Evolutionary conservation across 371 early-diverging fungal species (phyloP).

Genomic region (Syncephalastrum contaminatum): DNA sequence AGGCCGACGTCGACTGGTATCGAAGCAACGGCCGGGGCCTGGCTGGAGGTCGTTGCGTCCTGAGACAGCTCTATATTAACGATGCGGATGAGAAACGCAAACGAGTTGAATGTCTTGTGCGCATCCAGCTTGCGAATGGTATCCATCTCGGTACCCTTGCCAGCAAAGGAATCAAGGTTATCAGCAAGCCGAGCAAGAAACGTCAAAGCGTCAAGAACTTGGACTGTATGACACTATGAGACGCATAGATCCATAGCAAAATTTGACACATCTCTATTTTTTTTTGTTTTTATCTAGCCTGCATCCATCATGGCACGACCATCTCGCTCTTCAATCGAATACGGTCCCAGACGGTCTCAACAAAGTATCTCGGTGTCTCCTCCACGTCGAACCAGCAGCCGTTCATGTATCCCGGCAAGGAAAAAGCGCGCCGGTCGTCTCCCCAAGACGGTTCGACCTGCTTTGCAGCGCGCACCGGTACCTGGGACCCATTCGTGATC

Average conservation of each 20-base stretch:
- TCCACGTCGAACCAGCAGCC: conserved; percentile 11
- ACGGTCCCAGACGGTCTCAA: conserved; percentile 77
- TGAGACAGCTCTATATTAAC: conserved; percentile 72
- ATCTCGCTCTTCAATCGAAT: conserved; percentile 80
- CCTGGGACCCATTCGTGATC: conserved; percentile 87
- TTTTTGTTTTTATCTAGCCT: conserved; percentile 28
- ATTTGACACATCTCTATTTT: conserved; percentile 1
- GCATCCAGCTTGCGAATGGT: conserved; percentile 59
- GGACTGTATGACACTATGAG: conserved; percentile 45
- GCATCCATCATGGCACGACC: conserved; percentile 74
- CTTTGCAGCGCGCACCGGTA: conserved; percentile 21
- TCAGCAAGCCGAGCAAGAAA: conserved; percentile 80
- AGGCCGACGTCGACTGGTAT: conserved; percentile 22
- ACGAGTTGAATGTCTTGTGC: conserved; percentile 63
- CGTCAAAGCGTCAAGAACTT: conserved; percentile 70
- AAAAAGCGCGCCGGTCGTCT: background rate
- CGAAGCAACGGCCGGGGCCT: conserved; percentile 19
- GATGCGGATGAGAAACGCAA: conserved; percentile 76
- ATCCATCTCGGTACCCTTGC: conserved; percentile 61
- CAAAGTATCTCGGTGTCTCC: conserved; percentile 71
- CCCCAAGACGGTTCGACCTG: conserved; percentile 12
- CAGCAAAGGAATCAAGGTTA: conserved; percentile 72
- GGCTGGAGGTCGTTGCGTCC: conserved; percentile 62
- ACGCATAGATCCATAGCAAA: background rate
- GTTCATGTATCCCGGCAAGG: conserved; percentile 26